Percentiles rank a stretch among this genome's conserved stretches.
Evolutionary conservation across 306 rosid species (phyloP).

Genomic region (Chamaecrista fasciculata): DNA sequence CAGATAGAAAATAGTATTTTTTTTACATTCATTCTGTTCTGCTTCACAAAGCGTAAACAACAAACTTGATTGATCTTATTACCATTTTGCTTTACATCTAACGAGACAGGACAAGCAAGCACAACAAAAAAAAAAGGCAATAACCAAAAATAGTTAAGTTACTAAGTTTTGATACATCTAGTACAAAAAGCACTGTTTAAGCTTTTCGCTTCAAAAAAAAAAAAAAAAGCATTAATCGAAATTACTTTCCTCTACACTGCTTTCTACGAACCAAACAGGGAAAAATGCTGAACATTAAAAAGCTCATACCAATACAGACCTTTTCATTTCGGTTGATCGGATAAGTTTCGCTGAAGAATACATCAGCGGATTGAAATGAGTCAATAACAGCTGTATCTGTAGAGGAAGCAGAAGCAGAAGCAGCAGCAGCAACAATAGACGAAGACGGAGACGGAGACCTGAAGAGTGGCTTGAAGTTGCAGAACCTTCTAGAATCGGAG

Average conservation of each 20-base stretch:
- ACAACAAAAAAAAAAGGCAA: conserved; percentile 14
- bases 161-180: background rate
- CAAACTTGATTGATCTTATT: background rate
- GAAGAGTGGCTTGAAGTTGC: conserved; percentile 36
- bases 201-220: background rate
- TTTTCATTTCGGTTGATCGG: conserved; percentile 46
- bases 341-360: conserved; percentile 47
- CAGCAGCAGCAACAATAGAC: conserved; percentile 41
- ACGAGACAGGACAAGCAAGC: conserved; percentile 14
- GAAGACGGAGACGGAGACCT: conserved; percentile 32
- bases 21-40: conserved; percentile 2
- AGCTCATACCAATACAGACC: too few relatives aligned
- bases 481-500: conserved; percentile 37
- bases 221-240: background rate
- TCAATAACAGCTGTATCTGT: conserved; percentile 42
- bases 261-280: background rate
- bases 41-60: background rate
- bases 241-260: background rate
- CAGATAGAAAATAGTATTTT: background rate
- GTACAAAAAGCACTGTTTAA: conserved; percentile 13
- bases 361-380: conserved; percentile 41
- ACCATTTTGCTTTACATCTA: conserved; percentile 17
- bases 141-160: background rate
- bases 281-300: background rate
- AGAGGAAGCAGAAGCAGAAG: conserved; percentile 43